phyloP scores from a whole-genome alignment of 768 basidiomycete genomes.

The Lentinula aciculospora region DNA sequence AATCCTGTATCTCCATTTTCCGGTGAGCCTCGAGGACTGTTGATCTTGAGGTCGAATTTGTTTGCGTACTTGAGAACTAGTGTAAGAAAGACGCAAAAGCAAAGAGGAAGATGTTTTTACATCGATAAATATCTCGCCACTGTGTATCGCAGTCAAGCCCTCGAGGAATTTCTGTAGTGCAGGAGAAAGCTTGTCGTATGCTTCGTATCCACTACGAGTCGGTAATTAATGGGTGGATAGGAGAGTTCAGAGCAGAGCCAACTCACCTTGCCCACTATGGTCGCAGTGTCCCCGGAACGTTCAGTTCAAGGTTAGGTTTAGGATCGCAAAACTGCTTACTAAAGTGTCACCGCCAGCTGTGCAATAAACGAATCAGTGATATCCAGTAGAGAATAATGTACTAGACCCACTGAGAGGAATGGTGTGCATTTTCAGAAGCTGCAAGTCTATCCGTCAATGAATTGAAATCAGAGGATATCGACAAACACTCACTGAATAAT shows the following conservation, averaged over 20 bases:
- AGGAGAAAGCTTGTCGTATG: constrained; percentile 59
- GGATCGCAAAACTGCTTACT: constrained; percentile 17
- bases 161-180: constrained; percentile 48
- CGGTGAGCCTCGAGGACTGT: constrained; percentile 44
- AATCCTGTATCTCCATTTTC: constrained; percentile 44
- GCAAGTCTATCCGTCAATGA: not conserved
- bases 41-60: constrained; percentile 22
- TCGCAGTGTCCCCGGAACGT: not conserved
- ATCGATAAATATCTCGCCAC: constrained; percentile 35
- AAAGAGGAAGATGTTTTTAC: constrained; percentile 14
- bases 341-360: constrained; percentile 38
- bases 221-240: not conserved
- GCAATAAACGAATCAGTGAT: not conserved
- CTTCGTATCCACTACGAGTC: constrained; percentile 44
- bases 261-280: constrained; percentile 35
- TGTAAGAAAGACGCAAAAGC: not conserved
- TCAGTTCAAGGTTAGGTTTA: not conserved
- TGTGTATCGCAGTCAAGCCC: constrained; percentile 51
- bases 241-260: not conserved
- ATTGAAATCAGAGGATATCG: not conserved
- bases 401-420: constrained; percentile 25
- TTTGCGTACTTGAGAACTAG: constrained; percentile 24
- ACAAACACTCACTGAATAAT: constrained; percentile 39
- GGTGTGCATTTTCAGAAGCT: constrained; percentile 37
- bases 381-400: not conserved